A percentile compares a stretch with the other conserved stretches of the same genome.
phyloP scores from a whole-genome alignment of 2,329 filamentous ascomycete genomes.

The Eutypella sp. region DNA sequence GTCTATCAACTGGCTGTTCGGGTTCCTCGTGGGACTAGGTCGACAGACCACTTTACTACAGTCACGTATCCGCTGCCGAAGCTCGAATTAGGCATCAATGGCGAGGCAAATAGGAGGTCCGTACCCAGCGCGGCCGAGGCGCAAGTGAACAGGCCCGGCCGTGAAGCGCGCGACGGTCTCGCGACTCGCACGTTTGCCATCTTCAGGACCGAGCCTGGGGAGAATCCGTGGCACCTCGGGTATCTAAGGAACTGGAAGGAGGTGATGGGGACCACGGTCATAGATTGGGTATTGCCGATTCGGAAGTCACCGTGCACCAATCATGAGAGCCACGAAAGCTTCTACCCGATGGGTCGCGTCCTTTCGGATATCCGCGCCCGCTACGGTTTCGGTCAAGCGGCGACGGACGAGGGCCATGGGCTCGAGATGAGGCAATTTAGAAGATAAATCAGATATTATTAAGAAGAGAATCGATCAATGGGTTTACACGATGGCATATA shows the following conservation, averaged over 20 bases:
- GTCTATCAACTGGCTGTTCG: slow-evolving; percentile 72
- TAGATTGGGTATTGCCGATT: slow-evolving; percentile 80
- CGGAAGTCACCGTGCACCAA: slow-evolving; percentile 67
- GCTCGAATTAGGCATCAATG: slow-evolving; percentile 13
- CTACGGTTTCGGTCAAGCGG: slow-evolving; percentile 27
- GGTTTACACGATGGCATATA: slow-evolving; percentile 17
- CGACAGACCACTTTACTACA: slow-evolving; percentile 40
- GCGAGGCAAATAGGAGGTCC: slow-evolving; percentile 7
- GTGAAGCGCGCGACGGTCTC: slow-evolving; percentile 34
- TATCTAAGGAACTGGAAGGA: slow-evolving; percentile 65
- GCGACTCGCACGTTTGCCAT: slow-evolving; percentile 72
- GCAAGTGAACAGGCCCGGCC: no score
- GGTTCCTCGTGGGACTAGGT: slow-evolving; percentile 48
- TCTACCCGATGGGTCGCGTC: slow-evolving; percentile 62
- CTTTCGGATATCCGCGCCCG: slow-evolving; percentile 51
- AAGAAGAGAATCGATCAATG: slow-evolving; percentile 8
- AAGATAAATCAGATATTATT: slow-evolving; percentile 6
- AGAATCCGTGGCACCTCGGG: slow-evolving; percentile 84
- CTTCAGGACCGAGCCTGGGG: slow-evolving; percentile 63
- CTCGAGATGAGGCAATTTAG: slow-evolving; percentile 27
- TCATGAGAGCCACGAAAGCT: slow-evolving; percentile 60
- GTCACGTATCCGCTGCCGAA: slow-evolving; percentile 55
- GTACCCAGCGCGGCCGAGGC: slow-evolving; percentile 1
- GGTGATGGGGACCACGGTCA: slow-evolving; percentile 66
- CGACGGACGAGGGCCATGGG: slow-evolving; percentile 15